Base-by-base conservation (phyloP, 176 grass and related monocot species). In the Avena insularis region DNA sequence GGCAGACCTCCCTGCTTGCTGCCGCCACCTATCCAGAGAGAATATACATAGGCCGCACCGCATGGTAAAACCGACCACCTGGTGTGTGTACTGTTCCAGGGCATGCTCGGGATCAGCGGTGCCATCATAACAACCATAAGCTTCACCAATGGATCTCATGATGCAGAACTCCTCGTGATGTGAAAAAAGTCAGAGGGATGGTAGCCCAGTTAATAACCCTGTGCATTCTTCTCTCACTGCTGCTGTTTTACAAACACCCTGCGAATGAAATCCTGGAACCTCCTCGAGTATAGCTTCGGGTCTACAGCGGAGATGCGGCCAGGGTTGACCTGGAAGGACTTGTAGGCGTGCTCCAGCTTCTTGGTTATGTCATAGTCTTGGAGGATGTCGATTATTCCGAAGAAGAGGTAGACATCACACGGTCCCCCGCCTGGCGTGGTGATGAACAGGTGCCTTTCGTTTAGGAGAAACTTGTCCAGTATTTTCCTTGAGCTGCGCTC, bases 341-440 rank as follows among this genome's bases (percentile, higher is more conserved):
- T 96, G 85, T 96, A 96, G 48, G 94, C 94, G 79, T 93, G 94
- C 79, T 96, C 94, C 8, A 96, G 86, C 66, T 90, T 96, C 90
- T 96, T 96, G 59, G 73, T 85, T 82, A 96, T 96, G 69, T 88
- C 90, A 8, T 91, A 91, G 71, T 91, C 90, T 54, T 91, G 90
- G 25, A 91, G 86, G 67, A 96, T 94, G 67, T 96, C 92, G 6
- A 96, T 96, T 71, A 96, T 96, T 43, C 94, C 94, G 86, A 96
- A 94, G 92, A 83, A 96, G 65, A 96, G 92, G 43, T 93, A 87
- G 20, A 96, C 94, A 71, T 96, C 89, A 78, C 84, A 79, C 10
- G 60, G 66, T 81, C 78, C 77, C 13, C 77, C 90, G 21, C 65
- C 92, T 31, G 78, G 84, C 15, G 54, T 82, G 71, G 85, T 64